Base-by-base conservation (phyloP, 2,329 filamentous ascomycete genomes). In the Aspergillus bombycis region DNA sequence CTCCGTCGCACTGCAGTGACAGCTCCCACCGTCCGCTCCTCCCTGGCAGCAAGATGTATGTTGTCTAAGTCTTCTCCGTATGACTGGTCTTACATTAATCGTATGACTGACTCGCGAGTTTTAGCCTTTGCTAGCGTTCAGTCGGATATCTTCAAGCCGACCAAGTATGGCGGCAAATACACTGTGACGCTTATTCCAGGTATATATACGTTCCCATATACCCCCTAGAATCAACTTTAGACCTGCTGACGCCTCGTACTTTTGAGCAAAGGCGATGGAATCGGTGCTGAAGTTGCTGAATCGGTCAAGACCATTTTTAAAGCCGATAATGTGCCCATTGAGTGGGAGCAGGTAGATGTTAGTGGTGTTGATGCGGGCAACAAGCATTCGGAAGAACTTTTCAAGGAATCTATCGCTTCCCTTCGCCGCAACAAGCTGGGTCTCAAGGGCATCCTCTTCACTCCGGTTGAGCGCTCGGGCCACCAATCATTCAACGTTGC, bases 401-500 rank as follows among this genome's bases (percentile, higher is more conserved):
- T 99, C 88, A 89, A 92, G 78, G 92, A 98, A 84, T 94, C 93
- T 61, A 94, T 99, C 77, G 89, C 93, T 66, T 98, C 95, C 62
- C 88, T 99, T 76, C 93, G 93, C 86, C 91, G 95, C 82, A 99
- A 99, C 89, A 98, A 98, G 89, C 89, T 99, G 74, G 95, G 94
- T 74, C 88, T 99, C 76, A 99, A 99, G 89, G 95, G 95, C 81
- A 99, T 99, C 81, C 88, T 99, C 54, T 94, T 97, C 87, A 99
- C 95, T 30, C 95, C 95, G 71, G 92, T 99, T 79, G 92, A 94
- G 84, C 90, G 95, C 74, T 97, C 94, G 69, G 95, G 95, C 75
- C 95, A 99, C 87, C 93, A 96, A 84, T 96, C 92, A 72, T 99
- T 99, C 93, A 99, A 99, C 86, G 95, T 99, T 73, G 95, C 95